Conservation (phyloP, 148 eudicot species). For the Spergularia bocconei region DNA sequence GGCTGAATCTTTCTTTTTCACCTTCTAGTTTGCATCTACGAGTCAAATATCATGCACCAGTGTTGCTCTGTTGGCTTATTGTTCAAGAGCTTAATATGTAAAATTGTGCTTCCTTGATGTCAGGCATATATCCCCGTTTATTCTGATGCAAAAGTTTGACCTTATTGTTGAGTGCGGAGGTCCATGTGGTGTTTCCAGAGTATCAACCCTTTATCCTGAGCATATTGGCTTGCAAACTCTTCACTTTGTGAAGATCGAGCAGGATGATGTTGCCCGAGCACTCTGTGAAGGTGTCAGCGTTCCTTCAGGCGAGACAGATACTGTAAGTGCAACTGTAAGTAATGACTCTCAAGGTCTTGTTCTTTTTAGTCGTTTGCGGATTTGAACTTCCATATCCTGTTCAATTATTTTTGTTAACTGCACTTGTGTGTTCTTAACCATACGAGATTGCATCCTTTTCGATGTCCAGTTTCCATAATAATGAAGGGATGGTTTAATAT, state of each 20-base stretch:
- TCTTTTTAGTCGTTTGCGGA: neutral
- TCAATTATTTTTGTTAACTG: neutral
- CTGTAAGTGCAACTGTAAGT: conserved; percentile 32
- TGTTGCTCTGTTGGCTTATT: neutral
- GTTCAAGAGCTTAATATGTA: conserved; percentile 4
- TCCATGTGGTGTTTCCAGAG: conserved; percentile 39
- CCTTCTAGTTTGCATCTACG: neutral
- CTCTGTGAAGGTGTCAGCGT: conserved; percentile 47
- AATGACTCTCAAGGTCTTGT: conserved; percentile 14
- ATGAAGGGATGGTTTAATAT: neutral
- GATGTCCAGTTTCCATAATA: neutral
- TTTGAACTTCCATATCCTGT: neutral
- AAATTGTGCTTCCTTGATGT: conserved; percentile 20
- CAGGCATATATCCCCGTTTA: conserved; percentile 51
- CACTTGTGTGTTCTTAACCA: neutral
- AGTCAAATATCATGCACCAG: neutral
- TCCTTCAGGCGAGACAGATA: conserved; percentile 23
- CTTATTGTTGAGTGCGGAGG: conserved; percentile 72
- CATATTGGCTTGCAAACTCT: conserved; percentile 29
- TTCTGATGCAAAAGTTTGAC: conserved; percentile 43
- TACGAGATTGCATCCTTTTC: neutral
- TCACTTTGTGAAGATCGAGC: conserved; percentile 60
- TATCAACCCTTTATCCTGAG: conserved; percentile 38
- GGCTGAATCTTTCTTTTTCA: neutral
- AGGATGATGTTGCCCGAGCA: conserved; percentile 44